Percentiles rank a stretch among this genome's conserved stretches.
Conservation (phyloP, 2,329 filamentous ascomycete genomes). For the Colletotrichum destructivum region DNA sequence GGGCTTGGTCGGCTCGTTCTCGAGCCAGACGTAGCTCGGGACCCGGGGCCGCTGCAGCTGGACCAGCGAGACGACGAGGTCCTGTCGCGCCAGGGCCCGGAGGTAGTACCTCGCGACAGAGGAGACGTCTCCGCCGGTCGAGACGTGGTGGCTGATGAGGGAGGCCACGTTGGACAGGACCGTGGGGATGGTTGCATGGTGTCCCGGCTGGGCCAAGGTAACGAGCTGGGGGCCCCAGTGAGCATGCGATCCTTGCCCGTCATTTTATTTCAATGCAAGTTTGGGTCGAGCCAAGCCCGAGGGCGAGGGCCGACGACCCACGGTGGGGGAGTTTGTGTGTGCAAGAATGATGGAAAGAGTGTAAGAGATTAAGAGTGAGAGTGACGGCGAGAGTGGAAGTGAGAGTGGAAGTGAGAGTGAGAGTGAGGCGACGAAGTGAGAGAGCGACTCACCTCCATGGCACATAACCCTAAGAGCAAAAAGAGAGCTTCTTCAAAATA, state of each 20-base stretch:
- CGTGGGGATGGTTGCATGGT: conserved; percentile 45
- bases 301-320: conserved; percentile 26
- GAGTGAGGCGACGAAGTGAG: no score
- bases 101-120: conserved; percentile 51
- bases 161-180: conserved; percentile 46
- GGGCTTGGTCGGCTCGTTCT: conserved; percentile 44
- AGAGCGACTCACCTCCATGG: conserved; percentile 47
- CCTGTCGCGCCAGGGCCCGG: conserved; percentile 50
- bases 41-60: conserved; percentile 46
- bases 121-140: conserved; percentile 44
- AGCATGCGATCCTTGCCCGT: conserved; percentile 18
- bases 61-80: conserved; percentile 50
- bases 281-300: neutral
- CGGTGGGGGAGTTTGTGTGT: neutral
- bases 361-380: no score
- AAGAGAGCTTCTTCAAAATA: conserved; percentile 49
- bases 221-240: conserved; percentile 37
- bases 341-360: no score
- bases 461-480: conserved; percentile 48
- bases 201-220: conserved; percentile 36
- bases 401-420: no score
- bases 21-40: conserved; percentile 48
- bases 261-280: neutral
- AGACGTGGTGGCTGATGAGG: conserved; percentile 47
- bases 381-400: no score